Base-by-base conservation (phyloP, 202 grass and related monocot species). In the Panicum virgatum region DNA sequence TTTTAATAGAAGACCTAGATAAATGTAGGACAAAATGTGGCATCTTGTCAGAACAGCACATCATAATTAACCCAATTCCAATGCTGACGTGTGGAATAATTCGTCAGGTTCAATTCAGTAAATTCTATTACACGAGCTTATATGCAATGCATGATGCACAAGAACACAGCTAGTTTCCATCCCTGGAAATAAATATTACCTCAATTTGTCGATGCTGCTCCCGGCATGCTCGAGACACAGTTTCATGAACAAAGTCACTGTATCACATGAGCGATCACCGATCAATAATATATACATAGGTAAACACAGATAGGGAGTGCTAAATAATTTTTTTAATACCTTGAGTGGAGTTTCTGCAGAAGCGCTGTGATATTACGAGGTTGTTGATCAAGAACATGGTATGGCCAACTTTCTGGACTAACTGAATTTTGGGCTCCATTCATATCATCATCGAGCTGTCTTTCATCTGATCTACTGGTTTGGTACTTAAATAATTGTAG, bases 271-370 rank as follows among this genome's bases (percentile, higher is more conserved):
- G 57, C n/a, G n/a, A n/a, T n/a, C n/a, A n/a, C n/a, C 19, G 53
- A 69, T 13, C 34, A 45, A 45, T 26, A 39, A 83, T 52, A 80
- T 63, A 72, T 76, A 84, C 52, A 51, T 5, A 60, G 16, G 20
- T 68, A 83, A 34, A 57, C 65, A 20, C n/a, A 61, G 4, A 72
- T 53, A 64, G 32, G 37, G 37, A 64, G 38, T 50, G 45, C 38
- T 32, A 82, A 56, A 79, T 29, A 79, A 81, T n/a, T n/a, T n/a
- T 51, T 70, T 82, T 69, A 44, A 77, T 85, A 95, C 96, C 96
- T 96, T 46, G 96, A 98, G 80, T 95, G 96, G 30, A 98, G 90
- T 80, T 98, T 98, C 85, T 98, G 96, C 76, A 98, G 81, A 93
- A 98, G 92, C 13, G 96, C 87, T 59, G 80, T 18, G 74, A 98